Evolutionary conservation across 1,139 yeast species (phyloP).

Genomic region (Suhomyces maxii): DNA sequence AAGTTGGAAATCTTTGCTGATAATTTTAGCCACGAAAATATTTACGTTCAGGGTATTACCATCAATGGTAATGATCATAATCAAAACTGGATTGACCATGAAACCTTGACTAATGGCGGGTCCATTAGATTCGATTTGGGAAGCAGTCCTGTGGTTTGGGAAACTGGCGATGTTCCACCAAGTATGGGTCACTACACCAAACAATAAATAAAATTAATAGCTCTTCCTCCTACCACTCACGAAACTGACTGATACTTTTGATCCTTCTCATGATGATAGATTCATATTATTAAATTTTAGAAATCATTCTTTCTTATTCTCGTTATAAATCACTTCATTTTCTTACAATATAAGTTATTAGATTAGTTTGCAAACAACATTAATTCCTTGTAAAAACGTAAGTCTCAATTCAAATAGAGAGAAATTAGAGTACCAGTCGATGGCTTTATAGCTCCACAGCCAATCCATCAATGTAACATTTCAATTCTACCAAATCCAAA

Average conservation of each 20-base stretch:
- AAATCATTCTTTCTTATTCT: background rate
- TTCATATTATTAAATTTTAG: too few relatives aligned
- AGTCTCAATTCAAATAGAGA: too few relatives aligned
- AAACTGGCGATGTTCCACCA: slow-evolving; percentile 24
- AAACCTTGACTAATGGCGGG: slow-evolving; percentile 28
- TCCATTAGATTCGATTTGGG: slow-evolving; percentile 27
- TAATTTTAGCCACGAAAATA: slow-evolving; percentile 20
- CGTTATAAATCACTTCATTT: background rate
- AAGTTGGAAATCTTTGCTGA: slow-evolving; percentile 27
- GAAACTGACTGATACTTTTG: too few relatives aligned
- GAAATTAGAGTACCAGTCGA: too few relatives aligned
- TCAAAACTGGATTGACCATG: slow-evolving; percentile 37
- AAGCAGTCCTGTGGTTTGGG: slow-evolving; percentile 27
- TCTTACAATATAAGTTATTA: too few relatives aligned
- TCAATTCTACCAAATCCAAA: slow-evolving; percentile 6
- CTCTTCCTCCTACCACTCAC: too few relatives aligned
- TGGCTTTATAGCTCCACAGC: slow-evolving; percentile 5
- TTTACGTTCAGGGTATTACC: slow-evolving; percentile 28
- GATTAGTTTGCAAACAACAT: background rate
- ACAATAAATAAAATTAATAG: too few relatives aligned
- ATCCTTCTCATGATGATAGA: too few relatives aligned
- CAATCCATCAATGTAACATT: slow-evolving; percentile 12
- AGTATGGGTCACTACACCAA: slow-evolving; percentile 26
- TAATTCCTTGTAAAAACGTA: background rate
- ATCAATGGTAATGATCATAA: slow-evolving; percentile 28